These are phyloP conservation scores for Colletotrichum shisoi DNA, from an alignment of 2,329 filamentous ascomycete genomes.

Conservation along the genomic window DNA sequence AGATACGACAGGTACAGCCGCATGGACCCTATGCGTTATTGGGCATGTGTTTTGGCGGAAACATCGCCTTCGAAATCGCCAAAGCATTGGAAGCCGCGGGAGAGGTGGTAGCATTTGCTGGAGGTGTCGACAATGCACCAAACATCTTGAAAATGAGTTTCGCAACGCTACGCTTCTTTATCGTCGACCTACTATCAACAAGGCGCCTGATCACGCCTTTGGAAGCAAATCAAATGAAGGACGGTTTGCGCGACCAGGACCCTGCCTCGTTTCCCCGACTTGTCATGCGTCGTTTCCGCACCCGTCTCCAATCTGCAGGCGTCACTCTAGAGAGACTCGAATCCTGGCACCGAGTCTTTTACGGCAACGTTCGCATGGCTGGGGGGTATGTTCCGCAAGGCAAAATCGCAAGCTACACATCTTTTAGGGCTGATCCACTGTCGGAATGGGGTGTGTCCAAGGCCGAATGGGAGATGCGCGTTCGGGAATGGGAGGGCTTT, in stretches of 20 bases:
- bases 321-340: constrained; percentile 12
- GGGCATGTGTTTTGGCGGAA: constrained; percentile 24
- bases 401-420: constrained; percentile 11
- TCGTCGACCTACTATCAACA: constrained; percentile 18
- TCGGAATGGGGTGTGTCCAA: constrained; percentile 2
- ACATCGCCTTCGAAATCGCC: constrained; percentile 12
- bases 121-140: constrained; percentile 25
- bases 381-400: constrained; percentile 8
- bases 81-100: constrained; percentile 12
- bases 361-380: constrained; percentile 7
- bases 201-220: constrained; percentile 7
- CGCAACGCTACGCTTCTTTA: constrained; percentile 22
- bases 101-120: constrained; percentile 14
- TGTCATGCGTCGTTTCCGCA: constrained; percentile 18
- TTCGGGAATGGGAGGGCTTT: background rate
- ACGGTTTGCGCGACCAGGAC: background rate
- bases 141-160: constrained; percentile 26
- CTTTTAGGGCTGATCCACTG: constrained; percentile 10
- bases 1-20: constrained; percentile 11
- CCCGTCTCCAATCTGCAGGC: constrained; percentile 17
- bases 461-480: constrained; percentile 1
- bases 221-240: background rate
- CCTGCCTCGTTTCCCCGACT: constrained; percentile 5
- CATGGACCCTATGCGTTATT: constrained; percentile 6
- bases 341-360: constrained; percentile 16